phyloP scores from a whole-genome alignment of 2,329 filamentous ascomycete species.

The Talaromyces islandicus region DNA sequence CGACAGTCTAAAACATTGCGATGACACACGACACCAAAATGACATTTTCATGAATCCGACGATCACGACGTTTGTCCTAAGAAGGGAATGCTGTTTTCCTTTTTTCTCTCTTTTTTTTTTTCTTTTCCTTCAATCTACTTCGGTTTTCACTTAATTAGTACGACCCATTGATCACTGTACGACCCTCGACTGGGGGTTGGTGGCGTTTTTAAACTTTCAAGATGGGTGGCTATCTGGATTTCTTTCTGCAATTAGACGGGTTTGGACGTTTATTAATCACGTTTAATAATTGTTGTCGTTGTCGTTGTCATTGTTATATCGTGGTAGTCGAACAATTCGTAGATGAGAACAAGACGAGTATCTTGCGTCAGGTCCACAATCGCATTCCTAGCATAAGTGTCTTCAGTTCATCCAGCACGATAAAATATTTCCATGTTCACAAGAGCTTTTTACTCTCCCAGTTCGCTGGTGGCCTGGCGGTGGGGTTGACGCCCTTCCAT shows the following conservation, averaged over 20 bases:
- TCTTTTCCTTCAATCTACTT: no score
- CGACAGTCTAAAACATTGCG: neutral
- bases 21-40: neutral
- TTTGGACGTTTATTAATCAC: neutral
- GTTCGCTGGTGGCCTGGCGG: neutral
- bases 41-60: neutral
- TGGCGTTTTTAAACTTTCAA: neutral
- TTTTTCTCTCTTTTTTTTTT: no score
- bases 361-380: neutral
- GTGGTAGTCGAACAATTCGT: neutral
- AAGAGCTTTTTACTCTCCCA: no score
- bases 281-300: neutral
- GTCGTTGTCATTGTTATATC: neutral
- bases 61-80: neutral
- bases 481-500: neutral
- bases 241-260: neutral
- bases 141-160: neutral
- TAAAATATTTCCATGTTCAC: neutral
- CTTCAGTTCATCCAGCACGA: neutral
- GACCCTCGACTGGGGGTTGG: neutral
- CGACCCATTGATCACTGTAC: neutral
- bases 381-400: neutral
- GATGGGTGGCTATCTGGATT: neutral
- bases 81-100: neutral
- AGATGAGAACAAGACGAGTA: neutral